These are phyloP conservation scores for Russula olivacea DNA, from an alignment of 768 basidiomycete species.

Conservation along the genomic window DNA sequence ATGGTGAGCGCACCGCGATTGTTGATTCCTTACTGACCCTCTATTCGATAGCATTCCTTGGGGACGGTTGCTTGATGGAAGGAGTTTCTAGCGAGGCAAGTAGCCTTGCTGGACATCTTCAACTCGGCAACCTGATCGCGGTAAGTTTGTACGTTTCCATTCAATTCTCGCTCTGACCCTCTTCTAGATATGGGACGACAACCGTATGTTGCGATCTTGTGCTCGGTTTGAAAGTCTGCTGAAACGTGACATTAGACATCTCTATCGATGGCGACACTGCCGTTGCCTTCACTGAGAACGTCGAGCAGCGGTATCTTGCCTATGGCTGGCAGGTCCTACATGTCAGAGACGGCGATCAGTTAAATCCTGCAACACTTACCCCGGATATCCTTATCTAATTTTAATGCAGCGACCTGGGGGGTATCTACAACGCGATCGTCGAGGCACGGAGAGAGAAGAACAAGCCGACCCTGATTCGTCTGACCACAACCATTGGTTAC, in stretches of 20 bases:
- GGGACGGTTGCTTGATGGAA: constrained; percentile 97
- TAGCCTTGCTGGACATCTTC: constrained; percentile 88
- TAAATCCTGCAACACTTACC: not conserved
- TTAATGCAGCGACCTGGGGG: constrained; percentile 57
- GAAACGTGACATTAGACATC: constrained; percentile 55
- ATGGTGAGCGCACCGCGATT: constrained; percentile 45
- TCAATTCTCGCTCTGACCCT: constrained; percentile 21
- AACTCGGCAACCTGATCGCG: constrained; percentile 88
- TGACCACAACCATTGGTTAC: constrained; percentile 88
- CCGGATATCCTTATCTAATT: constrained; percentile 13
- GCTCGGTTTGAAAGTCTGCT: constrained; percentile 4
- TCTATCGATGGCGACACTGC: constrained; percentile 94
- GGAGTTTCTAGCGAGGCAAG: constrained; percentile 92
- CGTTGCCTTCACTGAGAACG: constrained; percentile 91
- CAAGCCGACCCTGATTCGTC: constrained; percentile 83
- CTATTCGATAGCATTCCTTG: constrained; percentile 64
- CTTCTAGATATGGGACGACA: constrained; percentile 84
- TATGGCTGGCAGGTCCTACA: constrained; percentile 94
- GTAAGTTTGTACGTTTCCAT: constrained; percentile 42
- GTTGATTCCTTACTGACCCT: constrained; percentile 9
- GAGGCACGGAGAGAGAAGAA: constrained; percentile 66
- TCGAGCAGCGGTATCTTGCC: constrained; percentile 77
- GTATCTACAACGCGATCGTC: constrained; percentile 72
- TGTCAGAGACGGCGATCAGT: constrained; percentile 77
- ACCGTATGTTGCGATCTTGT: constrained; percentile 51